Base-by-base conservation (phyloP, 441 rosid species). In the Erodium moschatum region DNA sequence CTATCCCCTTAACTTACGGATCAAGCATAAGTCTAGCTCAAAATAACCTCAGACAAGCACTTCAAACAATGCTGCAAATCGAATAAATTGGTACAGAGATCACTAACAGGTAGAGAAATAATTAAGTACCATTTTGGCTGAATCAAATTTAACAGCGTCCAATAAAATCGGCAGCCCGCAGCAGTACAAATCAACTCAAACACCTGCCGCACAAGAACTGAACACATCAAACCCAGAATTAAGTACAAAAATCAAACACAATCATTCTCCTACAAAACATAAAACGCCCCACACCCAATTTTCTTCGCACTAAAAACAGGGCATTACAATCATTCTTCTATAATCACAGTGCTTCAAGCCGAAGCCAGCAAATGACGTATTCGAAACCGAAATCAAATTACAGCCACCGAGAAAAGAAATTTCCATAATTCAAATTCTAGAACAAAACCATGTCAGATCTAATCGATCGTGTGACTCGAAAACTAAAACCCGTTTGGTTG, bases 401-500 rank as follows among this genome's bases (percentile, higher is more conserved):
- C 54, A 12, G 54, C 3, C 52, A 48, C 54, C n/a, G 0, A 48
- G 16, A 48, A 48, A 11, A 12, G 3, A 48, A 3, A 48, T 16
- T 11, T 13, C 5, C 54, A 1, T 16, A 48, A 48, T 11, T 48
- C 54, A 13, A 48, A n/a, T 48, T 48, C 5, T 48, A 48, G 4
- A 24, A 48, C 9, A 11, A 12, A 48, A 13, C 54, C 16, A 48
- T 1, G 0, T 48, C 54, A 15, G 58, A 50, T 50, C 19, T 3
- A 6, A 50, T 50, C 19, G 19, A 50, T 4, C 13, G 58, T 3
- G 19, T 50, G 19, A 15, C 58, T 15, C 19, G 58, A 50, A 50
- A 50, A n/a, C 19, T 50, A 54, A 54, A 54, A 18, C 62, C 20
- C 21, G 61, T 54, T 54, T 54, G 61, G 61, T 15, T 54, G 61